Evolutionary conservation across 495 filamentous ascomycete genomes (phyloP).

Genomic region (Hyaloscypha hepaticicola): DNA sequence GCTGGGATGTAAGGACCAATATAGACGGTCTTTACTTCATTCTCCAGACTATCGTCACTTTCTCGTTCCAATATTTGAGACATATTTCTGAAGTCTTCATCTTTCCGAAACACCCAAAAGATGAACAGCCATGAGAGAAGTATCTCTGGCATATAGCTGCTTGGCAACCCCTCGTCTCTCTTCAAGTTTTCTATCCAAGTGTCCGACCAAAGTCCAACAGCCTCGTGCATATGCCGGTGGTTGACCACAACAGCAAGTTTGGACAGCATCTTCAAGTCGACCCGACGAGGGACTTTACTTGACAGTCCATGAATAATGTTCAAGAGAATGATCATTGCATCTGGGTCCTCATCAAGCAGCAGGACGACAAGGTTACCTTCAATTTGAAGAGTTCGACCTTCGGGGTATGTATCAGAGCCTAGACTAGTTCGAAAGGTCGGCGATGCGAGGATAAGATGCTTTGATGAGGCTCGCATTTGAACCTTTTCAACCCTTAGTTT

Average conservation of each 20-base stretch:
- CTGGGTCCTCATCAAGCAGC: slow-evolving; percentile 30
- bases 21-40: too few relatives aligned
- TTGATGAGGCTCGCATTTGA: too few relatives aligned
- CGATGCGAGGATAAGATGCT: too few relatives aligned
- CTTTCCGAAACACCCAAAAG: slow-evolving; percentile 19
- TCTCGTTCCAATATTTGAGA: slow-evolving; percentile 9
- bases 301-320: slow-evolving; percentile 49
- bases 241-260: slow-evolving; percentile 51
- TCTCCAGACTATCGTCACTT: slow-evolving; percentile 17
- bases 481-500: too few relatives aligned
- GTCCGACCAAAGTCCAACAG: slow-evolving; percentile 42
- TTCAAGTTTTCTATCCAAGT: slow-evolving; percentile 43
- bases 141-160: slow-evolving; percentile 33
- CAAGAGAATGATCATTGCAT: slow-evolving; percentile 48
- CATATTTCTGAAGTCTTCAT: slow-evolving; percentile 10
- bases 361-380: slow-evolving; percentile 10
- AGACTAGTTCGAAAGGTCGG: too few relatives aligned
- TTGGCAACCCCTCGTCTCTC: slow-evolving; percentile 16
- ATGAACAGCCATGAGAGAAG: slow-evolving; percentile 24
- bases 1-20: too few relatives aligned
- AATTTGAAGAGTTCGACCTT: slow-evolving; percentile 12
- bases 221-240: slow-evolving; percentile 46
- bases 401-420: too few relatives aligned
- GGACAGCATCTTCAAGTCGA: slow-evolving; percentile 47
- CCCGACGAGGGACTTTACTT: slow-evolving; percentile 38